These are phyloP conservation scores for Capronia coronata DNA, from an alignment of 2,329 filamentous ascomycete genomes.

Conservation along the genomic window DNA sequence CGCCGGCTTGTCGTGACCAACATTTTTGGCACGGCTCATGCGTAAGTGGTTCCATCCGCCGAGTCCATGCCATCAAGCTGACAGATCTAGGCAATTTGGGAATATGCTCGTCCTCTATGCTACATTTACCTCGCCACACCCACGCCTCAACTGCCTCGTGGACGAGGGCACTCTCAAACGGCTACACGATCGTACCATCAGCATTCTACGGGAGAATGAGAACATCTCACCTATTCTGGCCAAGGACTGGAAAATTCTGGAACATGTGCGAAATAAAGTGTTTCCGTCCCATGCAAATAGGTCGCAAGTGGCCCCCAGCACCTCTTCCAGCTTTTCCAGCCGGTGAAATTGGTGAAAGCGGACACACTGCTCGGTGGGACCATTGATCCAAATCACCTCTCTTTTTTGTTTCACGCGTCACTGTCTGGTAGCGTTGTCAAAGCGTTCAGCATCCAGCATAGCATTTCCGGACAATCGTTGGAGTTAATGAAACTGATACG, in stretches of 20 bases:
- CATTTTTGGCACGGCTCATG: constrained; percentile 89
- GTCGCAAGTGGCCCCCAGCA: constrained; percentile 12
- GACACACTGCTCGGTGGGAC: background rate
- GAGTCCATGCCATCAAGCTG: background rate
- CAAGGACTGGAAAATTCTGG: constrained; percentile 68
- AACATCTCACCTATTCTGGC: constrained; percentile 68
- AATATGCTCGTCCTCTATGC: constrained; percentile 88
- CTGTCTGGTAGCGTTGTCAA: constrained; percentile 4
- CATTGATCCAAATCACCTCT: constrained; percentile 1
- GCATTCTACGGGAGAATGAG: constrained; percentile 63
- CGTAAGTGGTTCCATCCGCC: constrained; percentile 57
- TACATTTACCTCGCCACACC: constrained; percentile 60
- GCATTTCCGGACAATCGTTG: constrained; percentile 1
- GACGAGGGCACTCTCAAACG: constrained; percentile 48
- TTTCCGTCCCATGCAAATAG: constrained; percentile 27
- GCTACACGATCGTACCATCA: constrained; percentile 67
- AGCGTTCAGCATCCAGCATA: constrained; percentile 10
- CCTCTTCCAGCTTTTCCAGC: constrained; percentile 20
- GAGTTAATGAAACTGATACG: constrained; percentile 13
- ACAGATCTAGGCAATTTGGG: constrained; percentile 73
- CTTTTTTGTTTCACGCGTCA: background rate
- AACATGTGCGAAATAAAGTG: constrained; percentile 43
- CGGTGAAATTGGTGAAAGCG: constrained; percentile 7
- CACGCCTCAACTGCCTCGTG: constrained; percentile 51
- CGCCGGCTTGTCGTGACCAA: constrained; percentile 82